Base-by-base conservation (phyloP, 345 rosid species). In the Euphorbia lathyris region DNA sequence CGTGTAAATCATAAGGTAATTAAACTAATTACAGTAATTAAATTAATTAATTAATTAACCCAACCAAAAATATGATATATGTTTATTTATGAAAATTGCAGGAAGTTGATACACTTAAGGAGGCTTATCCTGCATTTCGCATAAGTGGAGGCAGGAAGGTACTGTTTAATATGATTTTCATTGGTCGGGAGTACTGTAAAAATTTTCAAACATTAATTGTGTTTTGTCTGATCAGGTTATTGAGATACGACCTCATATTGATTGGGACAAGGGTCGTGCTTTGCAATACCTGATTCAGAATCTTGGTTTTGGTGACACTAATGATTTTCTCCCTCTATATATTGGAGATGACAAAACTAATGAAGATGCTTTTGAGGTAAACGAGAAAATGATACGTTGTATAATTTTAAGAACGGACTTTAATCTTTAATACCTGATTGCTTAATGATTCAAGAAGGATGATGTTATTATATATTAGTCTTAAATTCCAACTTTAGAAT, bases 351-450 rank as follows among this genome's bases (percentile, higher is more conserved):
- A 87, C 66, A 67, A 71, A 30, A 85, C 89, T 0, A 89, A 87
- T 53, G 92, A 87, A 75, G 90, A 88, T 68, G 90, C 92, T 25
- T 88, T 88, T 64, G 75, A 84, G 88, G 89, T 84, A 73, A 3
- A 7, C 1, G 3, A 34, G n/a, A 34, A 3, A 34, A 34, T 7
- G 3, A 34, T 34, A n/a, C n/a, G n/a, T n/a, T n/a, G n/a, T n/a
- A n/a, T n/a, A n/a, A n/a, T n/a, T n/a, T n/a, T n/a, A n/a, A n/a
- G n/a, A n/a, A n/a, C n/a, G n/a, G n/a, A n/a, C n/a, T n/a, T n/a
- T n/a, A n/a, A n/a, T n/a, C n/a, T n/a, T n/a, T n/a, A n/a, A n/a
- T n/a, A n/a, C n/a, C n/a, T n/a, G n/a, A n/a, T n/a, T n/a, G n/a
- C n/a, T n/a, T n/a, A n/a, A n/a, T n/a, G n/a, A n/a, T n/a, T n/a